Conservation (phyloP, 2,329 filamentous ascomycete species). For the Tolypocladium inflatum region DNA sequence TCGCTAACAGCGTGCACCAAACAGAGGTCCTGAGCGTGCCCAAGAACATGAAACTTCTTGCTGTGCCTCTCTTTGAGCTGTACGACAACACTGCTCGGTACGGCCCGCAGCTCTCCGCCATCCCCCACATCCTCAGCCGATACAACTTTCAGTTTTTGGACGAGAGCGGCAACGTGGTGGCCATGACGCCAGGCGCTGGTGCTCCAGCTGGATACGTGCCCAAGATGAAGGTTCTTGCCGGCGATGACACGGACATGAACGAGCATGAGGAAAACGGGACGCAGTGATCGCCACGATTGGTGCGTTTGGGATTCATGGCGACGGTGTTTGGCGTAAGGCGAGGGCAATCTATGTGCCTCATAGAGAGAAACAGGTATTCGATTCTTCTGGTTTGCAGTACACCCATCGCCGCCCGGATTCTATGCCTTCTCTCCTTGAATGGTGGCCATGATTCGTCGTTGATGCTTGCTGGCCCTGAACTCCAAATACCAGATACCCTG, state of each 20-base stretch:
- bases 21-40: slow-evolving; percentile 89
- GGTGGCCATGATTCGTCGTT: slow-evolving; percentile 77
- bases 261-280: slow-evolving; percentile 40
- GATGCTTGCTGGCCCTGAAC: slow-evolving; percentile 69
- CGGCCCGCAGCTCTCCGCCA: slow-evolving; percentile 90
- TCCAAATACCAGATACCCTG: slow-evolving; percentile 93
- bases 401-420: neutral
- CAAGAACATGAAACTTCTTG: slow-evolving; percentile 99
- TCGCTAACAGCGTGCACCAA: slow-evolving; percentile 1
- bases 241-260: slow-evolving; percentile 53
- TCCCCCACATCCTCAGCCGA: slow-evolving; percentile 84
- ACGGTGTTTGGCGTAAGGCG: slow-evolving; percentile 26
- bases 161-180: slow-evolving; percentile 80
- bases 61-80: slow-evolving; percentile 91
- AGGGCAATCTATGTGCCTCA: slow-evolving; percentile 2
- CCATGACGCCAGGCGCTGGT: slow-evolving; percentile 67
- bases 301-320: slow-evolving; percentile 18
- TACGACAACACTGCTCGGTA: slow-evolving; percentile 96
- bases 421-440: slow-evolving; percentile 75
- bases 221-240: slow-evolving; percentile 56
- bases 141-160: slow-evolving; percentile 99
- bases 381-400: neutral
- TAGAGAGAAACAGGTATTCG: slow-evolving; percentile 2
- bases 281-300: slow-evolving; percentile 9
- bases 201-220: slow-evolving; percentile 48